Evolutionary conservation across 2,329 filamentous ascomycete genomes (phyloP).

Genomic region (Leptographium procerum): DNA sequence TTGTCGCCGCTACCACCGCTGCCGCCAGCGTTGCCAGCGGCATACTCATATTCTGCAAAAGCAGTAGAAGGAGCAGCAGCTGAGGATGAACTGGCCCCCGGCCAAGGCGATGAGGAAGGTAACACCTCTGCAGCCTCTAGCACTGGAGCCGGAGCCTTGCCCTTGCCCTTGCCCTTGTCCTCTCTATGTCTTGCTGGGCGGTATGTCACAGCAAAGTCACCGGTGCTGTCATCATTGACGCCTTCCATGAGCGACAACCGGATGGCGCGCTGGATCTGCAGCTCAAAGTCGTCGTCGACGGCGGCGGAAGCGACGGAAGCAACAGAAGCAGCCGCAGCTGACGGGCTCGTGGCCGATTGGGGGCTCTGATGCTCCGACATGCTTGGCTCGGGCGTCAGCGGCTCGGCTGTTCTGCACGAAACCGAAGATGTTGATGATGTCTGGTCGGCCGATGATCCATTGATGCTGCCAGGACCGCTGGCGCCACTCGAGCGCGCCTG

Average conservation of each 20-base stretch:
- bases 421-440: background rate
- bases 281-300: constrained; percentile 40
- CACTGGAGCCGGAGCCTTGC: background rate
- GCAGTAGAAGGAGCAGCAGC: constrained; percentile 6
- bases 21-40: background rate
- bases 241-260: constrained; percentile 49
- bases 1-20: constrained; percentile 16
- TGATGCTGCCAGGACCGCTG: background rate
- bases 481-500: constrained; percentile 31
- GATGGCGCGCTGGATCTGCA: constrained; percentile 51
- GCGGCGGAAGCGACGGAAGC: background rate
- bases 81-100: background rate
- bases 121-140: background rate
- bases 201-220: constrained; percentile 29
- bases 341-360: background rate
- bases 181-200: background rate
- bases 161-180: background rate
- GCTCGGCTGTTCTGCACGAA: constrained; percentile 25
- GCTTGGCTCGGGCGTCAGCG: constrained; percentile 44
- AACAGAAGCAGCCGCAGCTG: background rate
- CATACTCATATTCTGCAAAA: background rate
- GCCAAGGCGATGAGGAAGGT: constrained; percentile 2
- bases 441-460: constrained; percentile 2
- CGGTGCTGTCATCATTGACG: constrained; percentile 27
- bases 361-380: constrained; percentile 22